phyloP scores from a whole-genome alignment of 2,329 filamentous ascomycete genomes.

The Penicillium sp. region DNA sequence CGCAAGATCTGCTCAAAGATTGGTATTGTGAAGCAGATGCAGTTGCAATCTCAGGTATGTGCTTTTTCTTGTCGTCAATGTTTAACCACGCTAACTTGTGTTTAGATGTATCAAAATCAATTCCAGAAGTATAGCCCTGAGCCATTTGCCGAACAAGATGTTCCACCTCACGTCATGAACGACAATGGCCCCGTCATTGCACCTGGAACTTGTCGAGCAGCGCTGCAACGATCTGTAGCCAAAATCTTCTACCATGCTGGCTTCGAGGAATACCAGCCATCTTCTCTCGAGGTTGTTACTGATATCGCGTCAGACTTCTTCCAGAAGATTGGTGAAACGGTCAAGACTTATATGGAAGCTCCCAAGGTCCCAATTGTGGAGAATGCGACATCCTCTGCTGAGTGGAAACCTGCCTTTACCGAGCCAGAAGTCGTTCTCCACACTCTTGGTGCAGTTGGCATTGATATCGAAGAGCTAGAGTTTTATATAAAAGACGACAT shows the following conservation, averaged over 20 bases:
- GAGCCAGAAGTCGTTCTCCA: constrained; percentile 86
- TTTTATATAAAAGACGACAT: constrained; percentile 88
- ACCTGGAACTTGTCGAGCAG: constrained; percentile 74
- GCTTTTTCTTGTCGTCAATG: neutral
- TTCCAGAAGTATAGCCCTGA: constrained; percentile 94
- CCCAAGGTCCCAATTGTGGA: constrained; percentile 65
- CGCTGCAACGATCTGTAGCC: constrained; percentile 83
- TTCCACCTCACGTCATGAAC: constrained; percentile 83
- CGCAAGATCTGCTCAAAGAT: constrained; percentile 95
- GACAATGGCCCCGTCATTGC: constrained; percentile 88
- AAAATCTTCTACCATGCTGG: constrained; percentile 96
- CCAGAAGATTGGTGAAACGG: constrained; percentile 72
- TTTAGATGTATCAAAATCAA: constrained; percentile 90
- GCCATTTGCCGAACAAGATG: constrained; percentile 81
- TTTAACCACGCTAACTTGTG: constrained; percentile 6
- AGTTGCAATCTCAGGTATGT: constrained; percentile 87
- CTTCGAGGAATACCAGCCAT: constrained; percentile 95
- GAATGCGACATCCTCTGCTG: constrained; percentile 38
- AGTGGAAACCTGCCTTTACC: constrained; percentile 68
- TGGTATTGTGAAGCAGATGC: constrained; percentile 98
- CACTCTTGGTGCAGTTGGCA: constrained; percentile 77
- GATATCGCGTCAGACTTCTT: constrained; percentile 90
- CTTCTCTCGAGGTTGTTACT: constrained; percentile 84
- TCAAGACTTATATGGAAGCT: constrained; percentile 79
- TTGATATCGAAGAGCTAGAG: constrained; percentile 78